Conservation (phyloP, 2,329 filamentous ascomycete species). For the Cordyceps cateniannulata region DNA sequence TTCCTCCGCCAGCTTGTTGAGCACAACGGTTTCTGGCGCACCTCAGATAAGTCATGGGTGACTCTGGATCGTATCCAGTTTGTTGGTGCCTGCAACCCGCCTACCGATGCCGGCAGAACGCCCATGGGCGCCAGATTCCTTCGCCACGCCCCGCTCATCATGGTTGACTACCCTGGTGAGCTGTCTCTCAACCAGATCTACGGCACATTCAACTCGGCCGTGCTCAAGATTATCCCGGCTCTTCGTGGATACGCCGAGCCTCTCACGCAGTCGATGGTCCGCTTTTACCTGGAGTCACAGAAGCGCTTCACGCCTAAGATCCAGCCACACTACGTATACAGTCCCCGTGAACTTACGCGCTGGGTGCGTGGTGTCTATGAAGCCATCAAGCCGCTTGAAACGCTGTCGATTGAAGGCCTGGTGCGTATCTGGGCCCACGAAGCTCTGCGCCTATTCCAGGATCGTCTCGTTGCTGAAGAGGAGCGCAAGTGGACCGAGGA, state of each 20-base stretch:
- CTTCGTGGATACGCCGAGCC: conserved; percentile 92
- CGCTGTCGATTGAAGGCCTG: conserved; percentile 79
- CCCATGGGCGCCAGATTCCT: conserved; percentile 90
- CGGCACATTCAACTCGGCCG: conserved; percentile 91
- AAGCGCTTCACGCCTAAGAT: conserved; percentile 91
- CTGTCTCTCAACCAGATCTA: conserved; percentile 95
- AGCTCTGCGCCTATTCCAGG: conserved; percentile 90
- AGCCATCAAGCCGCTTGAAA: conserved; percentile 87
- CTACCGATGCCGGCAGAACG: conserved; percentile 93
- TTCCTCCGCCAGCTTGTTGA: conserved; percentile 97
- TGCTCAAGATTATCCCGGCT: conserved; percentile 93
- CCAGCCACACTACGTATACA: conserved; percentile 98
- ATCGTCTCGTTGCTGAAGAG: conserved; percentile 89
- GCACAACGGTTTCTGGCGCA: conserved; percentile 98
- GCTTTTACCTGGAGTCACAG: conserved; percentile 92
- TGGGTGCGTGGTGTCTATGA: conserved; percentile 98
- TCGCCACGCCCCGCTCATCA: conserved; percentile 93
- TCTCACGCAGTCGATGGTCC: conserved; percentile 95
- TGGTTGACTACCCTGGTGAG: conserved; percentile 99
- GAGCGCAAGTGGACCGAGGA: conserved; percentile 95
- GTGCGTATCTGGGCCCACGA: conserved; percentile 98
- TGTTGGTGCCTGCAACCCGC: conserved; percentile 96
- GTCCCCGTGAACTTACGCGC: conserved; percentile 92
- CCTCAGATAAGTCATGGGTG: conserved; percentile 96
- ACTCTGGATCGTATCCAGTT: conserved; percentile 97